A percentile compares a stretch with the other conserved stretches of the same genome.
phyloP scores from a whole-genome alignment of 106 monocot species.

The Allium fistulosum region DNA sequence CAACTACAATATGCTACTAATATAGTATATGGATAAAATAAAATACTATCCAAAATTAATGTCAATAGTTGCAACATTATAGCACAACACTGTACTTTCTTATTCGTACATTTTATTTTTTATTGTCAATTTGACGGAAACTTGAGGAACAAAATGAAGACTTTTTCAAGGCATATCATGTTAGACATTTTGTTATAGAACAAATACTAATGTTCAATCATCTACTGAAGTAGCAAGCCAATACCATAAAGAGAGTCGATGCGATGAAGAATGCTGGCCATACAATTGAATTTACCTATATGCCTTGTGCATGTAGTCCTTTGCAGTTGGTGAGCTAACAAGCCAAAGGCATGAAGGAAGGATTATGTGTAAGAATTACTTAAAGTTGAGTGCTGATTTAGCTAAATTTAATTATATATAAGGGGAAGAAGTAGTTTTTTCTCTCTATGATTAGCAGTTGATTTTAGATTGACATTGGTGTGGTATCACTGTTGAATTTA shows the following conservation, averaged over 20 bases:
- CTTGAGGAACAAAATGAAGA: conserved; percentile 93
- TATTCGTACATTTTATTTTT: background rate
- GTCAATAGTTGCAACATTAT: no score
- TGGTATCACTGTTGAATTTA: no score
- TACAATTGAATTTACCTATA: conserved; percentile 28
- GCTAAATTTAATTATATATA: background rate
- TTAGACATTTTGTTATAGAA: conserved; percentile 77
- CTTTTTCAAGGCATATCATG: conserved; percentile 94
- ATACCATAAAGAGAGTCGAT: conserved; percentile 66
- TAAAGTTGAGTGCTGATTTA: background rate
- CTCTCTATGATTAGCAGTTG: no score
- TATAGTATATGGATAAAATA: no score
- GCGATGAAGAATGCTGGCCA: no score
- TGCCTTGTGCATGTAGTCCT: conserved; percentile 15
- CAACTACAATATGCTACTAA: no score
- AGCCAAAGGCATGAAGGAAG: background rate
- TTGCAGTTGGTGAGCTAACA: background rate
- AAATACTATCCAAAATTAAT: no score
- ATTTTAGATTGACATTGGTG: no score
- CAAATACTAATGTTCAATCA: conserved; percentile 79
- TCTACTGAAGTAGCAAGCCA: conserved; percentile 76
- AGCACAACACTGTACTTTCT: no score
- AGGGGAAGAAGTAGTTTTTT: no score
- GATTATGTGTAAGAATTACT: background rate
- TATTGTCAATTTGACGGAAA: conserved; percentile 81